Percentiles rank a stretch among this genome's conserved stretches.
phyloP scores from a whole-genome alignment of 2,329 filamentous ascomycete genomes.

The Fusarium sp. region DNA sequence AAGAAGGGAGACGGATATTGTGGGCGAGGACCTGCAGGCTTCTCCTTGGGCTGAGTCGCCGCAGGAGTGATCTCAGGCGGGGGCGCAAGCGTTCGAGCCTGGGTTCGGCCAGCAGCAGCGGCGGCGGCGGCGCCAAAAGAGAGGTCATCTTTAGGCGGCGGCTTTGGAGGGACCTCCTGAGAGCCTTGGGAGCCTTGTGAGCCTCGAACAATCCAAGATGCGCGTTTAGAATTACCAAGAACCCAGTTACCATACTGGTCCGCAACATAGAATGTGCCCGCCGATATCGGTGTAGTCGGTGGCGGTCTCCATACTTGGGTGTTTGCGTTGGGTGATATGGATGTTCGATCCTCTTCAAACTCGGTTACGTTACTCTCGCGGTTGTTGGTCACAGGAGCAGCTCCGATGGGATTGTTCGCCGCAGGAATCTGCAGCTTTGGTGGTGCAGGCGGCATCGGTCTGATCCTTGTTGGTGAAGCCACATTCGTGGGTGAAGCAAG shows the following conservation, averaged over 20 bases:
- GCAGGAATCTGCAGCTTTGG: constrained; percentile 52
- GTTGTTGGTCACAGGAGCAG: constrained; percentile 28
- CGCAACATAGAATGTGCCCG: constrained; percentile 65
- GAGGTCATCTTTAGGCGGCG: constrained; percentile 44
- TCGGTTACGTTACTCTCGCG: constrained; percentile 66
- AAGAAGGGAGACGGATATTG: constrained; percentile 45
- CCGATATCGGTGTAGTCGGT: constrained; percentile 61
- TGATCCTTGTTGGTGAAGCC: constrained; percentile 33
- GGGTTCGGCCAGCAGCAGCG: constrained; percentile 11
- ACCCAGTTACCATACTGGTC: constrained; percentile 71
- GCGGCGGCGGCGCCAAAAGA: not conserved
- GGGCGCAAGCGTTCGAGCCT: constrained; percentile 41
- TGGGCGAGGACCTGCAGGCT: constrained; percentile 39
- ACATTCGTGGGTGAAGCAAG: constrained; percentile 21
- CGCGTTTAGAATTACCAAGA: constrained; percentile 58
- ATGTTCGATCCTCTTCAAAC: constrained; percentile 65
- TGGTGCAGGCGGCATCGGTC: constrained; percentile 41
- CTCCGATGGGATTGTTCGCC: constrained; percentile 14
- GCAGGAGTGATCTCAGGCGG: constrained; percentile 52
- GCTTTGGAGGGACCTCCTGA: constrained; percentile 26
- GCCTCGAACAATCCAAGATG: constrained; percentile 45
- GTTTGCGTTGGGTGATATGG: constrained; percentile 54
- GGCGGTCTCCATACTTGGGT: constrained; percentile 68
- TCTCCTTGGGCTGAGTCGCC: constrained; percentile 42
- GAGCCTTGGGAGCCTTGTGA: constrained; percentile 32